Base-by-base conservation (phyloP, 1,284 basidiomycete genomes). In the Melampsora larici-populina region DNA sequence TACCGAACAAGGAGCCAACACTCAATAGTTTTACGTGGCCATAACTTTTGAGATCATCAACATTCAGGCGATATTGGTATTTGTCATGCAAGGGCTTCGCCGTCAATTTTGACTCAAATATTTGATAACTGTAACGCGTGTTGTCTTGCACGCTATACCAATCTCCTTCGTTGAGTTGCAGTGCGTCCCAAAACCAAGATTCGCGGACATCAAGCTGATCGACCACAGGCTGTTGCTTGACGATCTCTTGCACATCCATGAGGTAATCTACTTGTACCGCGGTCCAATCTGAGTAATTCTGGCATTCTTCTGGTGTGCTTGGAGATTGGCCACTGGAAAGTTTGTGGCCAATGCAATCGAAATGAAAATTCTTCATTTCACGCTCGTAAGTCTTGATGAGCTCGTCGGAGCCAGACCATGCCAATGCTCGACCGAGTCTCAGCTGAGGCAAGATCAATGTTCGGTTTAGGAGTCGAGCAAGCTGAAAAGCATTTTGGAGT, bases 401-500 rank as follows among this genome's bases (percentile, higher is more conserved):
- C 86, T 33, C 88, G 84, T 31, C 83, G 82, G 40, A 89, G 84
- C 63, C 86, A 83, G 6, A 84, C 85, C 49, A 91, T 55, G 86
- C 87, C 46, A 91, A 85, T 2, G 89, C 87, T 81, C 86, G 87
- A 46, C 90, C 90, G 5, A 92, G 87, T 70, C 89, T 88, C 31
- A 89, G 86, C 15, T 90, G 89, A 26, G 92, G 91, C 43, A 92
- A 84, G 79, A 92, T 86, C 49, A 92, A 85, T 13, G 90, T 92
- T 75, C 91, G 89, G 83, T 90, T 90, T 72, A 92, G 86, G 40
- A 90, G 82, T 79, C 85, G 85, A 9, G 91, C 87, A 71, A 92
- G 86, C 17, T 89, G 86, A 43, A 92, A 86, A 15, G 90, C 91
- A 80, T 93, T 93, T 83, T 92, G 90, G 79, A 93, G 86, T 33